Conservation (phyloP, 305 asterid species). For the Solanum hybrid region DNA sequence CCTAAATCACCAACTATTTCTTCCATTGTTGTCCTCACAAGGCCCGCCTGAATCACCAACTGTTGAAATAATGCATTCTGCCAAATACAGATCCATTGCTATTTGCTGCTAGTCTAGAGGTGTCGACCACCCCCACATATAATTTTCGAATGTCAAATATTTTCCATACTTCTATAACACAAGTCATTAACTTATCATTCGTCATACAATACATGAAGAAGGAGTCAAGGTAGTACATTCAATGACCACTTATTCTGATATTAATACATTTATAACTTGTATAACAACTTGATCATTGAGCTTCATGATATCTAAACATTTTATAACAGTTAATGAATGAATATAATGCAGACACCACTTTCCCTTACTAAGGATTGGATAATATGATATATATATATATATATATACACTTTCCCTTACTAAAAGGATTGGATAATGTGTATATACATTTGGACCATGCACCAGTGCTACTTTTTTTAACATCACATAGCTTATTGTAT, state of each 20-base stretch:
- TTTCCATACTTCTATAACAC: background rate
- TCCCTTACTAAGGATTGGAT: background rate
- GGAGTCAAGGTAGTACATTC: background rate
- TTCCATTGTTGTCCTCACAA: background rate
- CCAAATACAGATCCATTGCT: background rate
- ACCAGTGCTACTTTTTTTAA: background rate
- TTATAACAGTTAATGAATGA: background rate
- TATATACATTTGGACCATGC: background rate
- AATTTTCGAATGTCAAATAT: background rate
- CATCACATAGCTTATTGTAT: background rate
- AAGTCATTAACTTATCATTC: background rate
- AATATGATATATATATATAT: background rate
- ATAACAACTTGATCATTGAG: background rate
- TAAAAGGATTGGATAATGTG: background rate
- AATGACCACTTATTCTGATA: background rate
- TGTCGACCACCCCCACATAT: background rate
- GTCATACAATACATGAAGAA: background rate
- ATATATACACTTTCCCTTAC: background rate
- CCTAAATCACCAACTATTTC: background rate
- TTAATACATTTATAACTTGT: background rate
- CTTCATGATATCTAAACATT: background rate
- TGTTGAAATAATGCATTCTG: background rate
- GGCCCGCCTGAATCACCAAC: background rate
- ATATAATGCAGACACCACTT: background rate
- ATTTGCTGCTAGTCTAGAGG: background rate